Percentiles rank a stretch among this genome's conserved stretches.
phyloP scores from a whole-genome alignment of 768 basidiomycete genomes.

The Krasilnikovozyma curviuscula region DNA sequence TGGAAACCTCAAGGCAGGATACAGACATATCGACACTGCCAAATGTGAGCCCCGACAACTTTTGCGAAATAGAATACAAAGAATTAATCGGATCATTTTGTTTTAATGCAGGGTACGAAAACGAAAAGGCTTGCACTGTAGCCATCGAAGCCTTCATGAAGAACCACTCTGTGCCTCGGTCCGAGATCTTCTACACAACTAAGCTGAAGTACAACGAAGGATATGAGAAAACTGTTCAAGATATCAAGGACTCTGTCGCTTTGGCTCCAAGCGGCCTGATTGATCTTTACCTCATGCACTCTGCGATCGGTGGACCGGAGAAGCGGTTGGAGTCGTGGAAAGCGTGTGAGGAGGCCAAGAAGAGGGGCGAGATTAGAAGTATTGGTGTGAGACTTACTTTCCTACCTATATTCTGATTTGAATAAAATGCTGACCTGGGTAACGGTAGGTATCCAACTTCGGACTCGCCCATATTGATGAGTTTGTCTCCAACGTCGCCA shows the following conservation, averaged over 20 bases:
- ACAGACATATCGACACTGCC: slow-evolving; percentile 40
- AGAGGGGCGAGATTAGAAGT: slow-evolving; percentile 39
- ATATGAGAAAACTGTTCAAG: slow-evolving; percentile 32
- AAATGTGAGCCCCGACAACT: slow-evolving; percentile 22
- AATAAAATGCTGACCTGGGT: neutral
- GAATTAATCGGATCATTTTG: neutral
- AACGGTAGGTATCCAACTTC: slow-evolving; percentile 19
- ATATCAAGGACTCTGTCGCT: slow-evolving; percentile 38
- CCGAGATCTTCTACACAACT: slow-evolving; percentile 49
- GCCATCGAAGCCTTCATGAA: slow-evolving; percentile 41
- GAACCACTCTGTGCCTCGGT: slow-evolving; percentile 33
- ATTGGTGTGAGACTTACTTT: slow-evolving; percentile 38
- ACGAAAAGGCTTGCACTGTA: slow-evolving; percentile 44
- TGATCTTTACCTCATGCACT: slow-evolving; percentile 53
- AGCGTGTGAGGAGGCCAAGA: slow-evolving; percentile 45
- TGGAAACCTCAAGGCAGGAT: slow-evolving; percentile 34
- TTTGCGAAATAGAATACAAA: slow-evolving; percentile 35
- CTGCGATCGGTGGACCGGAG: slow-evolving; percentile 42
- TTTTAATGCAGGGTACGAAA: slow-evolving; percentile 32
- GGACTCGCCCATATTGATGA: slow-evolving; percentile 45
- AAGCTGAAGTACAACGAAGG: slow-evolving; percentile 44
- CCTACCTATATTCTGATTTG: neutral
- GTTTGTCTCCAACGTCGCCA: slow-evolving; percentile 23
- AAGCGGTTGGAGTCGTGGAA: slow-evolving; percentile 45
- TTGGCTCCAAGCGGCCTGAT: slow-evolving; percentile 32